A percentile compares a stretch with the other conserved stretches of the same genome.
Evolutionary conservation across 2,329 filamentous ascomycete species (phyloP).

Genomic region (Aspergillus udagawae): DNA sequence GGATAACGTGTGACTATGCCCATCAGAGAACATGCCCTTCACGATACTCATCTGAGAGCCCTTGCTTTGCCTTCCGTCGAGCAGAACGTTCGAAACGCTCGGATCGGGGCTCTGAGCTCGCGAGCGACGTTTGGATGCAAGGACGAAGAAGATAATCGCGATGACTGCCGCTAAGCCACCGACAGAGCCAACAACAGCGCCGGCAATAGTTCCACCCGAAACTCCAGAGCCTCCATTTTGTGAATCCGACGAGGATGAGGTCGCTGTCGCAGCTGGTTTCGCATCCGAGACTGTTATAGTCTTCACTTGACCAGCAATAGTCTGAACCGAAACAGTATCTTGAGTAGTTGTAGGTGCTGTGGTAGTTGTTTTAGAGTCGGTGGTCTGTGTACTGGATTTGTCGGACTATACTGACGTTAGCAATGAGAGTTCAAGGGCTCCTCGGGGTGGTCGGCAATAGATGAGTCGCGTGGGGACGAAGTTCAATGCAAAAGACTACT

Average conservation of each 20-base stretch:
- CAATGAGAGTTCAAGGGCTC: not conserved
- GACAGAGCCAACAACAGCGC: constrained; percentile 41
- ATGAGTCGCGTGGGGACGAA: not conserved
- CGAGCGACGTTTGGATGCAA: constrained; percentile 35
- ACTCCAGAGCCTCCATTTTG: constrained; percentile 22
- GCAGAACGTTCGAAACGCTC: constrained; percentile 25
- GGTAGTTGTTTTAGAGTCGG: constrained; percentile 11
- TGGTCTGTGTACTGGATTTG: constrained; percentile 10
- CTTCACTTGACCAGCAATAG: constrained; percentile 23
- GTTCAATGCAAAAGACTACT: constrained; percentile 8
- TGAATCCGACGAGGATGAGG: constrained; percentile 1
- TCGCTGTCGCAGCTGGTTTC: constrained; percentile 11
- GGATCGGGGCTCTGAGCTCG: constrained; percentile 27
- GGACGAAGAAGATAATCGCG: constrained; percentile 37
- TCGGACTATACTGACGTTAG: not conserved
- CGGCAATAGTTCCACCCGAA: constrained; percentile 41
- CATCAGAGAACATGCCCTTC: constrained; percentile 29
- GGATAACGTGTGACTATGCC: constrained; percentile 21
- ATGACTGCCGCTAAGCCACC: constrained; percentile 35
- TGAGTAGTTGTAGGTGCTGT: constrained; percentile 4
- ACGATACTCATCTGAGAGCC: constrained; percentile 34
- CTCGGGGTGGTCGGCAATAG: not conserved
- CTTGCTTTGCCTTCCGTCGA: constrained; percentile 31
- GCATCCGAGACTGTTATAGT: constrained; percentile 24
- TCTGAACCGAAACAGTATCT: constrained; percentile 16